Evolutionary conservation across 2,329 filamentous ascomycete species (phyloP), one percentile per base, ranked within the genome.

Genomic region (Xylogone sp.): DNA sequence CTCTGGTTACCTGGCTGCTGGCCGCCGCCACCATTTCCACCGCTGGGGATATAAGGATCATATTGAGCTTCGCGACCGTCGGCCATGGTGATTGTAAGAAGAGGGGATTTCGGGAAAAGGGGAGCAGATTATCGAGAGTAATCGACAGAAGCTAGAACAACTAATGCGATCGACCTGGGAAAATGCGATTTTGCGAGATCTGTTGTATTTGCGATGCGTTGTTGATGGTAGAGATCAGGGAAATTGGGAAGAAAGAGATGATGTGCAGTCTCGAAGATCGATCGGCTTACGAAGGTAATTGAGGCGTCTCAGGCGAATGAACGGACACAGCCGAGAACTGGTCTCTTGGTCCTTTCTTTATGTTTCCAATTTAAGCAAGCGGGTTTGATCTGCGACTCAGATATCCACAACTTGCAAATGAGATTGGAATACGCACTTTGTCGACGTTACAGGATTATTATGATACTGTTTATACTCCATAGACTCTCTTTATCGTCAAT

Each of bases 1-100:
- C 83, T 80, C 64, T 82, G 77, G 68, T 86, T 86, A 62, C 65
- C 63, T 46, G 56, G 56, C 31, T 56, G 56, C 43, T 55, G 58
- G 13, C 54, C 62, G 43, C 53, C 58, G n/a, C 59, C 59, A 22
- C 55, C 50, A 43, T 50, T 44, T 49, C 50, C 51, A 46, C 59
- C 59, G 45, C 29, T 52, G 46, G 64, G 64, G 48, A 66, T 65
- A 45, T 67, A 66, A 45, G 65, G 65, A 56, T 67, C 65, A 61
- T 67, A 66, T 50, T 58, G 59, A 53, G 50, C 49, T 44, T 64
- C 62, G 31, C 54, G 53, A 20, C 55, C 46, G 50, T 46, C 56
- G 16, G 63, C 60, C 64, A 67, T 67, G 56, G 50, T 62, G 56
- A 55, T 43, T 50, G 49, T n/a, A 52, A 34, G 49, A 27, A 21